Evolutionary conservation across 2,329 filamentous ascomycete genomes (phyloP), one percentile per base, ranked within the genome.

Genomic region (Westerdykella sp.): DNA sequence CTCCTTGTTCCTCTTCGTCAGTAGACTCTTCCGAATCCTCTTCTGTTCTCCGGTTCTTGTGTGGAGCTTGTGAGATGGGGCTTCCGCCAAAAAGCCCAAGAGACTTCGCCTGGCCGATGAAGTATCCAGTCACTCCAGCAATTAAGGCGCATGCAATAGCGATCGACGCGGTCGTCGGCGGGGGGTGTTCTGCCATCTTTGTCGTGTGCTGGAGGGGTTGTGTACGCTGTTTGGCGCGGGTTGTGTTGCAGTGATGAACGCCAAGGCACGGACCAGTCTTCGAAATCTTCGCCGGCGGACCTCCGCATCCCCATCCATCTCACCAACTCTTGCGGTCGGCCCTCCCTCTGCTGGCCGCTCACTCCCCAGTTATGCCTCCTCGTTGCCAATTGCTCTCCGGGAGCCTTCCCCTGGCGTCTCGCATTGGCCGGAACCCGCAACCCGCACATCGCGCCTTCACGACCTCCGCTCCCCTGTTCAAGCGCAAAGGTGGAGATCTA

Each of bases 111-210:
- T 80, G 76, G 43, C 79, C 79, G 46, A 81, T 66, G 56, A 89
- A 80, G 69, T 91, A 95, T 56, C 90, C 90, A 1, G 80, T 78
- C 42, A 93, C 65, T 53, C 86, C 81, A 49, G 84, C 79, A 44
- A 91, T 71, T 49, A 94, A 77, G 51, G 83, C 82, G 14, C 87
- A 89, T 42, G 83, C 80, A 49, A 91, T 70, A 37, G 89, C 73
- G 45, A 89, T 74, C 47, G 79, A 77, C 12, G 71, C 68, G 11
- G 74, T 75, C 4, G 76, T 78, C 2, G 78, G 75, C 12, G 75
- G 69, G 18, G 69, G 44, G 28, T 63, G 65, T 28, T 75, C 62
- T 41, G 57, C 54, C 58, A 63, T 61, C 5, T 43, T 39, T 13
- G n/a, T n/a, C 42, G 37, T n/a, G 31, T 7, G 13, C 18, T 12